Conservation (phyloP, 2,329 filamentous ascomycete species). For the Trichophyton benhamiae region DNA sequence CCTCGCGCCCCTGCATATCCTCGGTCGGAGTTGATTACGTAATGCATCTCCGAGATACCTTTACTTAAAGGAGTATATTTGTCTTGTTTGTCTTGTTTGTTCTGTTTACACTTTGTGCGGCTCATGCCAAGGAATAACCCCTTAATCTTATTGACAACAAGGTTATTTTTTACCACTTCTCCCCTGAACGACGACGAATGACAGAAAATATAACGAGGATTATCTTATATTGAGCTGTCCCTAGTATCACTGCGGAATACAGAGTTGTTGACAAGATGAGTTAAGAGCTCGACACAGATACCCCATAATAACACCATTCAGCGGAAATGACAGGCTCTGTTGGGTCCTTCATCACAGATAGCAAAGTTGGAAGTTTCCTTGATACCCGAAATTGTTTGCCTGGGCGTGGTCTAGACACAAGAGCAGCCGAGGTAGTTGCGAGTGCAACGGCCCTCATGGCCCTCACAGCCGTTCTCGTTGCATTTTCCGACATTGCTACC, state of each 20-base stretch:
- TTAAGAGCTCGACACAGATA: neutral
- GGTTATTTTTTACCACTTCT: neutral
- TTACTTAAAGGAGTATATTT: no score
- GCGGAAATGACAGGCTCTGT: neutral
- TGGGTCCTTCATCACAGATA: neutral
- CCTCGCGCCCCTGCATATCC: no score
- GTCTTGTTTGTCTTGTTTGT: no score
- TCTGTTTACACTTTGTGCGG: no score
- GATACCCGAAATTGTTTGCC: neutral
- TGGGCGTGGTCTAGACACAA: neutral
- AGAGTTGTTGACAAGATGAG: neutral
- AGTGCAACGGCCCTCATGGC: slow-evolving; percentile 8
- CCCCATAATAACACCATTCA: neutral
- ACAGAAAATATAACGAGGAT: neutral
- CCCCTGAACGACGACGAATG: neutral
- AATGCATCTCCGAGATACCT: no score
- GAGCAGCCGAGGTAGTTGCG: slow-evolving; percentile 10
- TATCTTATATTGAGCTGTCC: neutral
- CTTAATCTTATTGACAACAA: no score
- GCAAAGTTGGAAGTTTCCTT: neutral
- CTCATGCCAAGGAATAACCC: no score
- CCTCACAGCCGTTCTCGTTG: slow-evolving; percentile 10
- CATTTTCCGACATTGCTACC: slow-evolving; percentile 8
- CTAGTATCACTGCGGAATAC: neutral
- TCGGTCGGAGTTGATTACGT: no score